Conservation (phyloP, 345 rosid species). For the Clarkia xantiana region DNA sequence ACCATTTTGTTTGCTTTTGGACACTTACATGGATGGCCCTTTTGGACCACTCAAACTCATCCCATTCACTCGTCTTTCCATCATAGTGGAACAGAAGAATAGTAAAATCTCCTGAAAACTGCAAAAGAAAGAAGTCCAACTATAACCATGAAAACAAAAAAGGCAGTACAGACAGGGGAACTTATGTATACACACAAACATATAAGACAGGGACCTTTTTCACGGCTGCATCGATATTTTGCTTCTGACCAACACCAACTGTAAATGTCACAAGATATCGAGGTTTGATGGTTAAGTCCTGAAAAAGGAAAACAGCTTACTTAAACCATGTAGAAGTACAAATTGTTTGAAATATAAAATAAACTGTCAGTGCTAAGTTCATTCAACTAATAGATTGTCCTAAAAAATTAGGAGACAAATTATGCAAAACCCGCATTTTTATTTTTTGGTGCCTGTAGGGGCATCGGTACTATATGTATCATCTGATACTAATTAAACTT, state of each 20-base stretch:
- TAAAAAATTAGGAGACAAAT: too few relatives aligned
- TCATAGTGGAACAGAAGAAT: constrained; percentile 92
- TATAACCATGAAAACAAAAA: constrained; percentile 1
- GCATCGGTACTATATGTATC: too few relatives aligned
- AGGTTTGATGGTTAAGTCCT: constrained; percentile 64
- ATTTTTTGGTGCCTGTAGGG: too few relatives aligned
- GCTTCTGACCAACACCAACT: constrained; percentile 64
- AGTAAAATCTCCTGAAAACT: constrained; percentile 88
- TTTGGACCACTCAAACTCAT: constrained; percentile 97
- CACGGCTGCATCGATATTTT: constrained; percentile 67
- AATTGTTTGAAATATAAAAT: too few relatives aligned
- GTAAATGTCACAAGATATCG: constrained; percentile 86
- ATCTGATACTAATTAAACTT: too few relatives aligned
- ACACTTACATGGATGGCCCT: constrained; percentile 80
- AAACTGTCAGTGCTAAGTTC: too few relatives aligned
- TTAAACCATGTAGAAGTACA: too few relatives aligned
- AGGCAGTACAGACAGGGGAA: not conserved
- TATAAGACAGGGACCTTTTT: constrained; percentile 42
- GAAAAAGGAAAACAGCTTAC: constrained; percentile 8
- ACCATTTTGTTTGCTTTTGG: constrained; percentile 92
- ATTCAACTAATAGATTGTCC: too few relatives aligned
- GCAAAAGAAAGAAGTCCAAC: constrained; percentile 9
- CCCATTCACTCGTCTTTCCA: constrained; percentile 82
- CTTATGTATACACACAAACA: not conserved
- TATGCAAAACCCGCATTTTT: too few relatives aligned